These are phyloP conservation scores for Sclerotiophoma versabilis DNA, from an alignment of 2,329 filamentous ascomycete species.

Conservation along the genomic window DNA sequence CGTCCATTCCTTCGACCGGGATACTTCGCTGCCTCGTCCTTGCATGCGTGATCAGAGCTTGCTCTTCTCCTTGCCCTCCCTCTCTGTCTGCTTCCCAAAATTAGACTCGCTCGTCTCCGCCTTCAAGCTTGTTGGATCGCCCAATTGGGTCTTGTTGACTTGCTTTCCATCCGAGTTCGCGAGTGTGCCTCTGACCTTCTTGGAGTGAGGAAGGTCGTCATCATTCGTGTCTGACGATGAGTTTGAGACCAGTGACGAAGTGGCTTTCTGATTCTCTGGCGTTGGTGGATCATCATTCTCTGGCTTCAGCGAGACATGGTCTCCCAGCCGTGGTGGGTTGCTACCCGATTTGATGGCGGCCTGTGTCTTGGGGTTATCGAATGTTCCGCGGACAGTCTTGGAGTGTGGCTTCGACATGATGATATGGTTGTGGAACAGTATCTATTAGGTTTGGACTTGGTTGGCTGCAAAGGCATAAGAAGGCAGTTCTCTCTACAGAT, in stretches of 20 bases:
- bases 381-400: slow-evolving; percentile 41
- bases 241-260: slow-evolving; percentile 13
- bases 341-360: slow-evolving; percentile 24
- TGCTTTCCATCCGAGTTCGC: slow-evolving; percentile 26
- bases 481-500: not conserved
- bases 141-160: slow-evolving; percentile 38
- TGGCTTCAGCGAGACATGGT: slow-evolving; percentile 34
- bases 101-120: slow-evolving; percentile 35
- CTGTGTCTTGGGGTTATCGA: slow-evolving; percentile 40
- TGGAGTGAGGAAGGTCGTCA: slow-evolving; percentile 30
- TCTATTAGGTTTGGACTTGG: not conserved
- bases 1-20: too few species aligned
- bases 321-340: slow-evolving; percentile 29
- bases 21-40: too few species aligned
- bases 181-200: slow-evolving; percentile 36
- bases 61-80: slow-evolving; percentile 30
- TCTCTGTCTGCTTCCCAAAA: slow-evolving; percentile 25
- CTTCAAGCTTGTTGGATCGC: slow-evolving; percentile 41
- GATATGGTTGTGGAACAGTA: not conserved
- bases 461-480: not conserved
- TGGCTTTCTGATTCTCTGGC: slow-evolving; percentile 9
- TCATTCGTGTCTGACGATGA: slow-evolving; percentile 20
- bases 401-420: slow-evolving; percentile 30
- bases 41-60: slow-evolving; percentile 19
- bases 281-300: slow-evolving; percentile 24